Conservation (phyloP, 495 filamentous ascomycete genomes). For the Talaromyces nanjingensis region DNA sequence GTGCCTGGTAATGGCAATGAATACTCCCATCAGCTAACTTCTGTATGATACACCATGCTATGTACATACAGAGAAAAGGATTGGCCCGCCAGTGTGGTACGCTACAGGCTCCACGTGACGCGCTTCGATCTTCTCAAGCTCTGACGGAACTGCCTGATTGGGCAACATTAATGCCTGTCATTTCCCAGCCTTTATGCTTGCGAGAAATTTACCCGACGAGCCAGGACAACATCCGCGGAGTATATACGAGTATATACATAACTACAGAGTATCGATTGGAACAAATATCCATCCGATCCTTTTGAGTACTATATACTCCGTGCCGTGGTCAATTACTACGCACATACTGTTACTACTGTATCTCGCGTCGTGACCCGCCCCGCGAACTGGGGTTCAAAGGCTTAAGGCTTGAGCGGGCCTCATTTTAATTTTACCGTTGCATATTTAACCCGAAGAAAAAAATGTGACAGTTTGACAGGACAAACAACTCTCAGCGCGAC, state of each 20-base stretch:
- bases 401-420: neutral
- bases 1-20: too few relatives aligned
- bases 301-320: neutral
- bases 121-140: neutral
- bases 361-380: neutral
- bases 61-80: too few relatives aligned
- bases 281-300: neutral
- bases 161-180: neutral
- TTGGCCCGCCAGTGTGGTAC: neutral
- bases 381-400: neutral
- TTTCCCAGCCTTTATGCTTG: neutral
- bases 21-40: too few relatives aligned
- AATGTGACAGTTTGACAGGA: neutral
- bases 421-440: neutral
- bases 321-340: neutral
- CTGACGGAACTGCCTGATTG: neutral
- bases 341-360: too few relatives aligned
- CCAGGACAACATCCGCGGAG: too few relatives aligned
- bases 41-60: too few relatives aligned
- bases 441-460: neutral
- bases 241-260: too few relatives aligned
- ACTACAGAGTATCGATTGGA: too few relatives aligned
- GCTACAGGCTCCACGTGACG: neutral
- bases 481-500: neutral
- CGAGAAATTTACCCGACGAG: too few relatives aligned